Evolutionary conservation across 805 yeast species (phyloP), one percentile per base, ranked within the genome.

Genomic region (Ascoidea asiatica): DNA sequence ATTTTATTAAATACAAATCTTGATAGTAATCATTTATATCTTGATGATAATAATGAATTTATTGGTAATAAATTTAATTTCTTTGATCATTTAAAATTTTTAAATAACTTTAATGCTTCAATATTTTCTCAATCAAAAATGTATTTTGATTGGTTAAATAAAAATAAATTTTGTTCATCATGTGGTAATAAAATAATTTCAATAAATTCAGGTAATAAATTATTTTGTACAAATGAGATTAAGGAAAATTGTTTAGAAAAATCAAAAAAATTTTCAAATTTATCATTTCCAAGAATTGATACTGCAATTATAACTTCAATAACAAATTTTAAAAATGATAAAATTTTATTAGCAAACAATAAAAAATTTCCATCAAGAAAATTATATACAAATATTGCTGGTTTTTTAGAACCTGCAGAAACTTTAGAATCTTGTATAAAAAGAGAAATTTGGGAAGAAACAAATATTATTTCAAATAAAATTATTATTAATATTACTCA

Each of bases 321-420:
- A 15, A 70, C 84, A 19, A 79, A 81, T 53, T 53, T 65, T 13
- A 76, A 72, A 15, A 74, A 77, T 23, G 62, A 75, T 42, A 75
- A 77, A 57, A 65, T 86, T 15, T 69, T 90, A 29, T 64, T 90
- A n/a, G 95, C 89, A 2, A 70, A 84, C 45, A 76, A 77, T 48
- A 78, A 71, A 52, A 66, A 94, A 45, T 73, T 75, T 55, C 75
- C 77, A 4, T 3, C 29, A 19, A 53, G 65, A 44, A 58, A 64
- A 44, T 73, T 85, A 79, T 90, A 81, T 62, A 73, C 90, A 17
- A 81, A 94, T 56, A 75, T 94, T 43, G 95, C 97, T 4, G 97
- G 97, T 3, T 90, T 90, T 61, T 77, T 90, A 75, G 97, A 90
- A 59, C 95, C 96, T 1, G 81, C 88, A 21, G 97, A 90, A 63